phyloP scores from a whole-genome alignment of 139 green algal genomes.

The Volvox africanus region DNA sequence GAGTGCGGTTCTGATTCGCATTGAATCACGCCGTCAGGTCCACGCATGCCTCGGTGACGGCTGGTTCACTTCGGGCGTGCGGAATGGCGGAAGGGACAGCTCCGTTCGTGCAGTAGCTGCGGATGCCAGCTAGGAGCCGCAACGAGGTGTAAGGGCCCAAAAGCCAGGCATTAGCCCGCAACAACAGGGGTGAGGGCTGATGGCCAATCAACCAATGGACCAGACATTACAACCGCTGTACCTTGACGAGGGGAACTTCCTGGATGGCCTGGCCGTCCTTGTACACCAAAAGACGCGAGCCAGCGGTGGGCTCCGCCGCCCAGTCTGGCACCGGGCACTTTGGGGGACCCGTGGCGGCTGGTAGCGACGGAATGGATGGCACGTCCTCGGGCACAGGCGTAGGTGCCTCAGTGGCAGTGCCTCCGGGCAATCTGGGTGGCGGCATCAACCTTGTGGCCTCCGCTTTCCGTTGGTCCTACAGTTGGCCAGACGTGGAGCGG shows the following conservation, averaged over 20 bases:
- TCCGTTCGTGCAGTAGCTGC: no score
- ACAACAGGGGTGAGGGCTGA: no score
- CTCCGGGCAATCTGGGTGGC: not conserved
- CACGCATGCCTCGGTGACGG: no score
- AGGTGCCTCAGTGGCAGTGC: not conserved
- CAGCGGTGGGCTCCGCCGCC: constrained; percentile 1
- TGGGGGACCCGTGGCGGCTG: not conserved
- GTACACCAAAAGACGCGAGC: constrained; percentile 27
- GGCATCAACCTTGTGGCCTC: constrained; percentile 33
- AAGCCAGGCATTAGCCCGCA: no score
- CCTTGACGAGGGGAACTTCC: constrained; percentile 30
- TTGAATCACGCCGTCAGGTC: no score
- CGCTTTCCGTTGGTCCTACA: constrained; percentile 19
- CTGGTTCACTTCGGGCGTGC: no score
- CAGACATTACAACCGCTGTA: not conserved
- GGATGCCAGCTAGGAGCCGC: no score
- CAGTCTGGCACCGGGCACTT: constrained; percentile 26
- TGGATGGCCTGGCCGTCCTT: constrained; percentile 44
- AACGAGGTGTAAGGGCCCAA: no score
- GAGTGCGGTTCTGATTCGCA: no score
- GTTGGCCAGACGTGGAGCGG: not conserved
- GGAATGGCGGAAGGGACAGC: no score
- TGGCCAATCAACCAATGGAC: no score
- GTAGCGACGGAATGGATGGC: not conserved
- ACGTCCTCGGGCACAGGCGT: not conserved